Evolutionary conservation across 495 filamentous ascomycete species (phyloP), one percentile per base, ranked within the genome.

Genomic region (Geoglossum glabrum): DNA sequence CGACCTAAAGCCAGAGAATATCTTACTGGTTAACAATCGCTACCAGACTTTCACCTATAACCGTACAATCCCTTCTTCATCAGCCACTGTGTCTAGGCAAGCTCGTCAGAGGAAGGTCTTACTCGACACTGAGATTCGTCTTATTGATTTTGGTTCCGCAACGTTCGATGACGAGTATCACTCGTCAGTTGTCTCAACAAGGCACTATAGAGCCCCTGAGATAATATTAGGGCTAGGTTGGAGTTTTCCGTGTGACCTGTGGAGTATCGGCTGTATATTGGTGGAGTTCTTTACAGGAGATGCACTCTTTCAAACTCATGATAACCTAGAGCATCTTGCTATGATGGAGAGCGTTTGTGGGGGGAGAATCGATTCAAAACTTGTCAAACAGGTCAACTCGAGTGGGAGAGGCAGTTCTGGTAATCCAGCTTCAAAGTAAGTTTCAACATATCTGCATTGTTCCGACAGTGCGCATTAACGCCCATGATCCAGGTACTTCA

Each of bases 211-310:
- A 52, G 92, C 92, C 0, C 93, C 92, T 0, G 93, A 98, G 66
- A 98, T 98, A 64, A 98, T 98, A 54, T 75, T 98, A 34, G 92
- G 93, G 13, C 75, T 97, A 2, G 93, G 93, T 17, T 98, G 92
- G 93, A 96, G 87, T 59, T 96, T 85, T 67, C 90, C 92, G 0
- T 97, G 93, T 65, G 92, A 98, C 64, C 90, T 98, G 49, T 98
- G 92, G 93, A 97, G 90, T 72, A 96, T 98, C 54, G 93, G 93
- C 7, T 98, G 92, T 64, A 98, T 98, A 60, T 71, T 98, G 45
- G 93, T 98, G n/a, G 92, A 98, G 63, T 98, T 97, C 70, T 98
- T 87, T 67, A 98, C 93, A 1, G 92, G 93, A 3, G 93, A 98
- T 70, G 92, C 93, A 19, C 73, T 98, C 2, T 98, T 98, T 67